phyloP scores from a whole-genome alignment of 441 rosid species.

The Geranium incanum region DNA sequence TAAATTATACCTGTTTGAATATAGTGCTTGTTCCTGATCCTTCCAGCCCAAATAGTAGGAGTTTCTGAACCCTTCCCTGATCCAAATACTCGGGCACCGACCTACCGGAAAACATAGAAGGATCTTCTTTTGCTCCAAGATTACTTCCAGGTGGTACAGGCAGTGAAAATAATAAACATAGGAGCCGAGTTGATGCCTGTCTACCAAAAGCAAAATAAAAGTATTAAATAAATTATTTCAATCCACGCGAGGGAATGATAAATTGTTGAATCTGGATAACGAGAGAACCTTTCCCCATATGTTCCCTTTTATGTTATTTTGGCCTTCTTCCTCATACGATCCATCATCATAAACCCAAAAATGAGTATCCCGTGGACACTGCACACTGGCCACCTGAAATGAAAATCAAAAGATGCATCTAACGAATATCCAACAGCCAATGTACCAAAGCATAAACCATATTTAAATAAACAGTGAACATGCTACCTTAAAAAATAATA shows the following conservation, averaged over 20 bases:
- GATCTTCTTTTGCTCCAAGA: slow-evolving; percentile 46
- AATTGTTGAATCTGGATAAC: slow-evolving; percentile 14
- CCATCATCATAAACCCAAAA: slow-evolving; percentile 99
- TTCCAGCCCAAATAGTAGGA: slow-evolving; percentile 57
- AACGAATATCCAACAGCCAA: slow-evolving; percentile 9
- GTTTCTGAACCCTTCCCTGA: slow-evolving; percentile 54
- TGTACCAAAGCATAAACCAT: neutral
- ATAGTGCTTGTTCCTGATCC: slow-evolving; percentile 84
- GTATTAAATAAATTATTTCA: slow-evolving; percentile 17
- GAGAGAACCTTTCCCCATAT: slow-evolving; percentile 89
- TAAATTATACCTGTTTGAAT: slow-evolving; percentile 62
- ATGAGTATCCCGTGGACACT: slow-evolving; percentile 96
- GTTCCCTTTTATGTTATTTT: slow-evolving; percentile 92
- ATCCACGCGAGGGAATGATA: neutral
- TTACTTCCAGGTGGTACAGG: slow-evolving; percentile 58
- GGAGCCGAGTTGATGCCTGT: slow-evolving; percentile 69
- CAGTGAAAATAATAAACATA: slow-evolving; percentile 59
- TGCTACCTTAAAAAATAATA: neutral
- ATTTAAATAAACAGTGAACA: neutral
- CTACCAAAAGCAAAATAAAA: slow-evolving; percentile 32
- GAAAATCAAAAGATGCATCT: slow-evolving; percentile 2
- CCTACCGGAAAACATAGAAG: slow-evolving; percentile 38
- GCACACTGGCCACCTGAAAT: slow-evolving; percentile 85
- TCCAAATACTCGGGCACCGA: slow-evolving; percentile 60
- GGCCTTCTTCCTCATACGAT: slow-evolving; percentile 98